Base-by-base conservation (phyloP, 371 early-diverging fungal genomes). In the Mortierella sp. region DNA sequence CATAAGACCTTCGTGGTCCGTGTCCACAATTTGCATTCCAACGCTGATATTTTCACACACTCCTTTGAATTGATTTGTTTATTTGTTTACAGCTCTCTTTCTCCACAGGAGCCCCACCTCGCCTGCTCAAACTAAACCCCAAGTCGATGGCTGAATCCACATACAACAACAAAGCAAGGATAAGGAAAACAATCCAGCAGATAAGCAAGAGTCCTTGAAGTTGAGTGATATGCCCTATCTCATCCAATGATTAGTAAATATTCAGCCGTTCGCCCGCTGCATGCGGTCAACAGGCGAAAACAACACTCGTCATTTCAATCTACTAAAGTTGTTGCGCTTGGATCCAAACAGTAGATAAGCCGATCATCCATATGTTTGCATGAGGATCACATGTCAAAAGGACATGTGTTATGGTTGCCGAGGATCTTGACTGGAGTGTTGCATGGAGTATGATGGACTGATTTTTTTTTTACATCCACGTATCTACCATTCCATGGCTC, bases 21-120 rank as follows among this genome's bases (percentile, higher is more conserved):
- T 55, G 22, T 22, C 3, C 19, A 22, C 19, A 1, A 6, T 52
- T 22, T 32, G 22, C 55, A 22, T 22, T 55, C 55, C 32, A 10
- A 2, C 32, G 11, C 55, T 55, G 13, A 55, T 55, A 22, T 55
- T 55, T 55, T 55, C 32, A 28, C 32, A 28, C 55, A 55, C 28
- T 28, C 19, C 21, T 19, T 21, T 28, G 55, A 55, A 10, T 16
- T 28, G 9, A 4, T 10, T 55, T 55, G 22, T 55, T 55, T 55
- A 28, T 55, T 55, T 28, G 22, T 55, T 55, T 55, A 55, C 55
- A 28, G 28, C 55, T 55, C 55, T 4, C 55, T 55, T 50, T 50
- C 50, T 50, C 50, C 50, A 50, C 50, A 50, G 8, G n/a, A n/a
- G 16, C 50, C n/a, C 5, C n/a, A 50, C 16, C 50, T n/a, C n/a